Evolutionary conservation across 441 rosid genomes (phyloP), one percentile per base, ranked within the genome.

Genomic region (Sinapis alba): DNA sequence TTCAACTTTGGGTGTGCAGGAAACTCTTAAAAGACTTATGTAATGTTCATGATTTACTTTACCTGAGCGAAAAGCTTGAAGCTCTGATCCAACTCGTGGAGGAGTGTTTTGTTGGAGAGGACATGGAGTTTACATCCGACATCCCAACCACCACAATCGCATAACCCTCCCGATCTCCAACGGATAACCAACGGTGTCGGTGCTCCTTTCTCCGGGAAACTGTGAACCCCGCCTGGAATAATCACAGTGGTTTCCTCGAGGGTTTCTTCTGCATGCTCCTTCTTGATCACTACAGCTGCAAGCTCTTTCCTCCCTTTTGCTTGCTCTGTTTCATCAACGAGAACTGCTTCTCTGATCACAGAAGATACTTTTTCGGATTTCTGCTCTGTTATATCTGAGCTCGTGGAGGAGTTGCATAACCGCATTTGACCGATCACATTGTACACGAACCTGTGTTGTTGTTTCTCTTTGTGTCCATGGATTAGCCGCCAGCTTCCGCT

Each of bases 141-240:
- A 84, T 95, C 99, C 99, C 99, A 95, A 36, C 99, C 99, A 57
- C 99, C 99, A 63, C 99, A 95, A 64, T 95, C 98, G 21, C 99
- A 95, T 62, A 83, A 75, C 54, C 99, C 99, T 65, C 92, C 88
- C 3, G 88, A 72, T 78, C 77, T 91, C 99, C 99, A 95, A 50
- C 98, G 69, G 34, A 83, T 73, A 62, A 92, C 86, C 83, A 95
- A 75, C 2, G 98, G 86, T 13, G 97, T 86, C 56, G 97, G 99
- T 24, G 59, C 84, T 74, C 94, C 97, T 54, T 83, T 82, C 72
- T 76, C 79, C 16, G 97, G 93, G 68, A 87, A 65, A 74, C 96
- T 77, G 75, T 94, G 99, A 30, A 79, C 79, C 3, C 87, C 99
- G 1, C 85, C 87, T 5, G 99, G 97, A 83, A 94, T 85, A 18